phyloP scores from a whole-genome alignment of 2,329 filamentous ascomycete species.

The Aspergillus tanneri region DNA sequence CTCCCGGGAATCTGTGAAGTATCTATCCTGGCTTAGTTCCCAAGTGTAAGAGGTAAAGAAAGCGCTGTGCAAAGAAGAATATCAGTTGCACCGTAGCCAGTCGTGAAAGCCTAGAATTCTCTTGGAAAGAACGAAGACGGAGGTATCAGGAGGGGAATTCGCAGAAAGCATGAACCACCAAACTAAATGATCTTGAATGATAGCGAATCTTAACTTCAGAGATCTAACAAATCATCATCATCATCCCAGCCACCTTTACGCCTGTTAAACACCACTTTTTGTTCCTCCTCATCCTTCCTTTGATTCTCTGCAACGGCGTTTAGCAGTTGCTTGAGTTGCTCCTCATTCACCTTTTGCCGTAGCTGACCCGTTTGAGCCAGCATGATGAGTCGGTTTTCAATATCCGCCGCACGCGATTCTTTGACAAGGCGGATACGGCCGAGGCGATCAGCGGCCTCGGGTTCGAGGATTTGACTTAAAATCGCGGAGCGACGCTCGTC shows the following conservation, averaged over 20 bases:
- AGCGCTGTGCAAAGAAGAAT: background rate
- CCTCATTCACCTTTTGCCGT: conserved; percentile 81
- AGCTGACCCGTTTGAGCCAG: conserved; percentile 86
- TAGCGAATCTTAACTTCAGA: conserved; percentile 26
- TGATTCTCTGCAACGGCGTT: conserved; percentile 78
- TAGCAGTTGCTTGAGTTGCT: conserved; percentile 88
- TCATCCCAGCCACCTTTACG: conserved; percentile 84
- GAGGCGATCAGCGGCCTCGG: conserved; percentile 87
- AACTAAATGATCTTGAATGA: conserved; percentile 3
- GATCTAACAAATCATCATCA: conserved; percentile 54
- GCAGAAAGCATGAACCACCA: conserved; percentile 4
- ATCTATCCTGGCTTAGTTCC: too few relatives aligned
- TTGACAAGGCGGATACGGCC: conserved; percentile 95
- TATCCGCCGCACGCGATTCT: conserved; percentile 80
- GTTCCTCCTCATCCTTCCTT: conserved; percentile 56
- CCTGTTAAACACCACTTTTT: conserved; percentile 83
- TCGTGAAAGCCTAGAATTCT: background rate
- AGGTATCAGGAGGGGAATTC: conserved; percentile 1
- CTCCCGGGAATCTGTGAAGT: too few relatives aligned
- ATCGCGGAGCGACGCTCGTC: conserved; percentile 51
- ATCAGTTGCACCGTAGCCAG: conserved; percentile 13
- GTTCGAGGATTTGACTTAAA: conserved; percentile 89
- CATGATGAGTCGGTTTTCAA: conserved; percentile 91
- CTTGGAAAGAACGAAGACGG: background rate
- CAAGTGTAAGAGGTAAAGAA: background rate